Evolutionary conservation across 345 rosid species (phyloP), one percentile per base, ranked within the genome.

Genomic region (Camelina sativa): DNA sequence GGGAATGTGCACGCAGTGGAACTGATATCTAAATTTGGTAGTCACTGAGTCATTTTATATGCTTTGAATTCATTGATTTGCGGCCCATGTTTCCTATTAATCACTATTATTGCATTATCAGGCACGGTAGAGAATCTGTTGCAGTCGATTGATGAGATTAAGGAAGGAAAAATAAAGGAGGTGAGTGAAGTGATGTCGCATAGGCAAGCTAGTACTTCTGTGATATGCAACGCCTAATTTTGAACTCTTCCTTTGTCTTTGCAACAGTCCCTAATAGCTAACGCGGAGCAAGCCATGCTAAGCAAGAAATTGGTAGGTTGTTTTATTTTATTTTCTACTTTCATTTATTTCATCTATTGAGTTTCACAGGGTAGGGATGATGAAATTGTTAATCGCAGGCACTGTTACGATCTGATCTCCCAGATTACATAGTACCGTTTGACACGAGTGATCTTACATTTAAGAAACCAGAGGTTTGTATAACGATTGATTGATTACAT

Each of bases 391-490:
- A 65, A 72, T 78, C 68, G 72, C 85, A 95, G 99, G 97, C 97
- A 69, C 62, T 89, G 73, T 81, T 95, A 53, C 85, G 97, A 35
- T 82, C 85, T 62, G 97, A 95, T 85, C 97, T 95, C 70, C 97
- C 97, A 16, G 80, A 65, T 74, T 92, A 90, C 79, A 88, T 95
- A 78, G 96, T 92, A 34, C 99, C 99, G n/a, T 90, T 90, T 82
- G 76, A 80, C 11, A 82, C 89, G 6, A 54, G 52, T 53, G 97
- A 95, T 77, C 87, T 95, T 37, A 20, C 28, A 20, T 92, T 95
- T 73, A 79, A 65, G 71, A 95, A 81, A 73, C 99, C 99, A 2
- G 87, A 92, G 99, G 97, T 92, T 76, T 46, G 97, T 83, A 34
- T 34, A 54, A 20, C 32, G 57, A 30, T 35, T 28, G 50, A 74